Evolutionary conservation across 441 rosid genomes (phyloP).

Genomic region (Bocquillonia castaneifolia): DNA sequence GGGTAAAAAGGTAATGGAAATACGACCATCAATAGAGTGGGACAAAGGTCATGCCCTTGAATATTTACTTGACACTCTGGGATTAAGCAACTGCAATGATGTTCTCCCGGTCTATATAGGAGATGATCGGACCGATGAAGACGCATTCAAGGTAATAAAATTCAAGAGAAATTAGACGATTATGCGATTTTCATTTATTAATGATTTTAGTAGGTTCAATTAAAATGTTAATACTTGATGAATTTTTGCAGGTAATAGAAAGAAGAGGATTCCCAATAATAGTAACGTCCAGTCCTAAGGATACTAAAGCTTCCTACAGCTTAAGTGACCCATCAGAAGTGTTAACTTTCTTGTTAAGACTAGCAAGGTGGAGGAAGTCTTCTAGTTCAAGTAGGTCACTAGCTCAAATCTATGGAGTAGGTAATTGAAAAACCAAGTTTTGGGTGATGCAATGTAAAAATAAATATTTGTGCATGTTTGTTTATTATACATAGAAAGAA

Average conservation of each 20-base stretch:
- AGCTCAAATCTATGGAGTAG: constrained; percentile 39
- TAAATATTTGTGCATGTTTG: no score
- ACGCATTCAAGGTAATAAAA: constrained; percentile 76
- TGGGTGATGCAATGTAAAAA: neutral
- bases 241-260: constrained; percentile 36
- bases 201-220: neutral
- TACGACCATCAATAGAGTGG: constrained; percentile 83
- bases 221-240: no score
- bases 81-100: constrained; percentile 48
- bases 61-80: constrained; percentile 79
- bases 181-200: neutral
- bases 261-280: constrained; percentile 48
- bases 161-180: neutral
- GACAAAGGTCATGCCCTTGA: constrained; percentile 87
- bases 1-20: constrained; percentile 93
- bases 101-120: constrained; percentile 80
- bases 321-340: constrained; percentile 53
- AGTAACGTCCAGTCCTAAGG: constrained; percentile 49
- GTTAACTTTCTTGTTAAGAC: constrained; percentile 31
- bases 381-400: constrained; percentile 34
- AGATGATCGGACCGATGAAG: constrained; percentile 86
- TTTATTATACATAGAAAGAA: neutral
- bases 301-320: constrained; percentile 46
- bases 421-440: constrained; percentile 5
- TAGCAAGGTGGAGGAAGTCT: constrained; percentile 50